Base-by-base conservation (phyloP, 2,329 filamentous ascomycete genomes). In the Botrytis cinerea region DNA sequence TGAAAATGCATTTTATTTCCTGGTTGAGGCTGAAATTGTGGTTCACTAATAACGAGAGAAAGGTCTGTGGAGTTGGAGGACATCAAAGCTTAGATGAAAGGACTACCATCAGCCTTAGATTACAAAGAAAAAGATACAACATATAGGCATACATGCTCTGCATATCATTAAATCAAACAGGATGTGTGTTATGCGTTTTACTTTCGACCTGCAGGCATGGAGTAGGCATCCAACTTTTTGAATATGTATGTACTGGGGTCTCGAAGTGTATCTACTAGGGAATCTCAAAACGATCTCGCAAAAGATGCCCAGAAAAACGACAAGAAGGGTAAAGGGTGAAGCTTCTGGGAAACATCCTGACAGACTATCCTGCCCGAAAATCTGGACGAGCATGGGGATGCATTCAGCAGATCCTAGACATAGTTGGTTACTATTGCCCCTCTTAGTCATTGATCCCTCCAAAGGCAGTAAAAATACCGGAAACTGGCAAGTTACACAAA, bases 1-100 rank as follows among this genome's bases (percentile, higher is more conserved):
- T 59, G 70, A 67, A 62, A 74, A 71, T 69, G 74, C 78, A 77
- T 74, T 75, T 77, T 75, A 75, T 46, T 75, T 70, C 8, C 40
- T 68, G 61, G n/a, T 69, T 70, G 71, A 76, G 75, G 75, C 73
- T 78, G 73, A 75, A 72, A 51, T 38, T 51, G 59, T 68, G 63
- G 57, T 63, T 60, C 51, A 43, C 54, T 28, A 40, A 35, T 18
- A n/a, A 62, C 32, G 35, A 20, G 60, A 54, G 60, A 71, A 60
- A 61, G 16, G 6, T 48, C 45, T 70, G 57, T 35, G n/a, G 60
- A 57, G 46, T 35, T 46, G 48, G 25, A 48, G 28, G 62, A 48
- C 4, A 66, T 18, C 43, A n/a, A 43, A 35, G 40, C 25, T 35
- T n/a, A 54, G 35, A 71, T 40, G 46, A 32, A 38, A 20, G 32